Base-by-base conservation (phyloP, 306 rosid species). In the Trifolium pratense region DNA sequence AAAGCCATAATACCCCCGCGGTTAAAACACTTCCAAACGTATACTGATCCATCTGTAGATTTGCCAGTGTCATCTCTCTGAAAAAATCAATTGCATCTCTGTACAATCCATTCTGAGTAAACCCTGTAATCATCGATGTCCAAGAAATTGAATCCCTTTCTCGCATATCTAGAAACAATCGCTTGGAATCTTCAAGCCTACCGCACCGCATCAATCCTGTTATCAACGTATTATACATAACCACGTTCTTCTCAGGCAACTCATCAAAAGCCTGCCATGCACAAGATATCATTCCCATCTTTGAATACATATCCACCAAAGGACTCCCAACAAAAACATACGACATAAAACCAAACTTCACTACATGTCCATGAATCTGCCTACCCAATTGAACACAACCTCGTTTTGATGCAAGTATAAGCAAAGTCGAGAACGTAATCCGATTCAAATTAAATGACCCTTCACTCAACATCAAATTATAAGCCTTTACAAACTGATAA, bases 51-150 rank as follows among this genome's bases (percentile, higher is more conserved):
- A 89, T 88, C 26, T 75, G 60, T 18, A 87, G 68, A 51, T 84
- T 88, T 73, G 79, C 87, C 52, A 57, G 71, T 71, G 83, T 82
- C 98, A 89, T 93, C 31, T 84, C 87, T 74, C 88, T 79, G 65
- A 91, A 83, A 70, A 68, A 71, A 61, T 79, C 72, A 65, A 91
- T 68, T 0, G 91, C 97, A 61, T 87, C 91, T 75, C 74, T 75
- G 6, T 81, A 62, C 75, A 89, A 74, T 12, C 92, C 91, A 75
- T 93, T 93, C 76, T 83, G 90, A 14, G 86, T 78, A 40, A 82
- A 86, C n/a, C 98, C 98, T 0, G 94, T 76, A 75, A 91, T 87
- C 92, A 89, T 85, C 0, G 96, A 86, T 0, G 97, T 93, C 98
- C 98, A 88, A 4, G 96, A 85, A 78, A 91, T 86, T 0, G 89